Evolutionary conservation across 2,329 filamentous ascomycete genomes (phyloP).

Genomic region (Cephalotrichum gorgonifer): DNA sequence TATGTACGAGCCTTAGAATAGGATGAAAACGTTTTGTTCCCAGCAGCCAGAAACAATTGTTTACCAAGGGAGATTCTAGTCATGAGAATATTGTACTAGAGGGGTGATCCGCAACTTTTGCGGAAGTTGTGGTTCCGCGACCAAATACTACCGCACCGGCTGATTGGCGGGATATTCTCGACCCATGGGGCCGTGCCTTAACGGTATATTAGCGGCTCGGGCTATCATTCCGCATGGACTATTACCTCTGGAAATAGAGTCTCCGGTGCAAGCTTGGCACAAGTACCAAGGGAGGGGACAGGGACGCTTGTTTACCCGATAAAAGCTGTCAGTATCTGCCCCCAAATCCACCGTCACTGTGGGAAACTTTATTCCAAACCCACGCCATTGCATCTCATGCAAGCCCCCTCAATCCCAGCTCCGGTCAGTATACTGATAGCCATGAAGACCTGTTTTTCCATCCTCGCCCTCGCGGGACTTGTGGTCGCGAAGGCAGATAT

Average conservation of each 20-base stretch:
- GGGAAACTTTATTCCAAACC: not conserved
- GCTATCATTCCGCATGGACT: not conserved
- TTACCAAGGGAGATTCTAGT: too few species aligned
- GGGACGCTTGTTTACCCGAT: too few species aligned
- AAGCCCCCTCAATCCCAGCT: not conserved
- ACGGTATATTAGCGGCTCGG: not conserved
- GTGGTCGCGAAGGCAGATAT: conserved; percentile 3
- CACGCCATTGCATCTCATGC: not conserved
- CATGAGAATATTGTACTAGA: too few species aligned
- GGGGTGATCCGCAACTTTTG: too few species aligned
- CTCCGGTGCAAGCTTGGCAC: not conserved
- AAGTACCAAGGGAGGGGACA: not conserved
- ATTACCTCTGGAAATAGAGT: not conserved
- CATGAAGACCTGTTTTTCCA: not conserved
- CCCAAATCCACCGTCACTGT: too few species aligned
- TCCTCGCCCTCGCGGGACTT: not conserved
- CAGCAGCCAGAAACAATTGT: too few species aligned
- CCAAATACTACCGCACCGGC: not conserved
- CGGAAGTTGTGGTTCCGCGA: not conserved
- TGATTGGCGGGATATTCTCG: not conserved
- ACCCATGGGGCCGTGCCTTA: not conserved
- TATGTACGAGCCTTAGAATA: too few species aligned
- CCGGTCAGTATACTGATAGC: not conserved
- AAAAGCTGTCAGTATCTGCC: too few species aligned
- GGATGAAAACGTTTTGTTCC: too few species aligned